Conservation (phyloP, 2,329 filamentous ascomycete species). For the Cladosporium austrohemisphaericum region DNA sequence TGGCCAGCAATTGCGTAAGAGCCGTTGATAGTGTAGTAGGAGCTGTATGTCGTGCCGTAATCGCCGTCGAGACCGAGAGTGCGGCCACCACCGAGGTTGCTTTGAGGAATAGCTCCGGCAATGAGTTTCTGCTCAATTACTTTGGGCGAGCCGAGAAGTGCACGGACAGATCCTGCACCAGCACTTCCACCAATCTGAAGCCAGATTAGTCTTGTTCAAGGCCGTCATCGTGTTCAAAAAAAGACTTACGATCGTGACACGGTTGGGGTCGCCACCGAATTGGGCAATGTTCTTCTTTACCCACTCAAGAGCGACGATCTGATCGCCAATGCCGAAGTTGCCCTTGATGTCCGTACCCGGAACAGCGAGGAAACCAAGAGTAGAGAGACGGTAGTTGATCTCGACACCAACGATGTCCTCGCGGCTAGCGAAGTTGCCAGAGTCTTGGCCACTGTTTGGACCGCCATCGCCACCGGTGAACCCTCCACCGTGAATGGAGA, state of each 20-base stretch:
- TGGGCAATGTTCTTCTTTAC: slow-evolving; percentile 43
- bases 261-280: slow-evolving; percentile 48
- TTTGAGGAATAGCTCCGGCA: slow-evolving; percentile 47
- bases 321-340: slow-evolving; percentile 53
- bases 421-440: slow-evolving; percentile 52
- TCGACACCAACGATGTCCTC: slow-evolving; percentile 58
- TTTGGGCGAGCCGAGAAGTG: slow-evolving; percentile 50
- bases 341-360: slow-evolving; percentile 53
- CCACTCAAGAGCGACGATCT: slow-evolving; percentile 50
- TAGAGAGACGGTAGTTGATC: slow-evolving; percentile 59
- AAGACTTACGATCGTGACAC: slow-evolving; percentile 40
- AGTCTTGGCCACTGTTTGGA: slow-evolving; percentile 41
- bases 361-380: slow-evolving; percentile 57
- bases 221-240: too few relatives aligned
- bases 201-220: not conserved
- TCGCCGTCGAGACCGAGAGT: slow-evolving; percentile 53
- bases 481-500: slow-evolving; percentile 56
- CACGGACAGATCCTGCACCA: slow-evolving; percentile 54
- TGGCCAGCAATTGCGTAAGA: slow-evolving; percentile 48
- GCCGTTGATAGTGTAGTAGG: slow-evolving; percentile 55
- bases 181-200: slow-evolving; percentile 43
- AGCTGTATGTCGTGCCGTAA: slow-evolving; percentile 57
- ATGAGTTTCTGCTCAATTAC: slow-evolving; percentile 44
- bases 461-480: slow-evolving; percentile 48
- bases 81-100: slow-evolving; percentile 55